Evolutionary conservation across 345 rosid species (phyloP), one percentile per base, ranked within the genome.

Genomic region (Brassica cretica): DNA sequence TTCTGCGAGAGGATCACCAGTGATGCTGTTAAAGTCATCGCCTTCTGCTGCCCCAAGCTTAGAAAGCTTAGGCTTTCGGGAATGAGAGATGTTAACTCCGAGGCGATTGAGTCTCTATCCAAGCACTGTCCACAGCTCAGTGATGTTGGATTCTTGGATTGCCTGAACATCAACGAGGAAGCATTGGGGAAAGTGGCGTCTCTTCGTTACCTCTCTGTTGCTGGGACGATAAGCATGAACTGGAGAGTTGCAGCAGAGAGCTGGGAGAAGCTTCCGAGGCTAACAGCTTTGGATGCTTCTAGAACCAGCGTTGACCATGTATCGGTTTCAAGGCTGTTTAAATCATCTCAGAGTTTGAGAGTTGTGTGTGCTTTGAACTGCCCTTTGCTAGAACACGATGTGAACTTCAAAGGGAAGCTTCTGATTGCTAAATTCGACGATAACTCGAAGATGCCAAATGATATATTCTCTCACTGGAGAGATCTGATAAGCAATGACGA

Each of bases 291-390:
- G 83, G 98, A 93, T 87, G 98, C 91, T 75, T 93, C 98, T 1
- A 85, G 94, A 79, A 90, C 96, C 78, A 88, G 84, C 84, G 80
- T 93, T 71, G 83, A 85, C 81, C 79, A 87, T 6, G 59, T 72
- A 16, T 77, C 86, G 41, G 85, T 87, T 73, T 87, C 87, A 3
- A 85, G 87, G 76, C 75, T 93, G 84, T 79, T 93, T 72, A 67
- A 82, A 30, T 85, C 90, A 27, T 89, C 91, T 6, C 84, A 69
- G 70, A 90, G 85, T 81, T 83, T 93, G 90, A 87, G 85, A 83
- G 89, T 90, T 67, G 73, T 93, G 75, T 91, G 91, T 83, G 93
- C 94, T 70, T 75, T 93, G 77, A 87, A 89, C 80, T 93, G 98
- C 65, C 74, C 84, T 2, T 76, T 73, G 73, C 85, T 90, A 39